Evolutionary conservation across 2,329 filamentous ascomycete species (phyloP).

Genomic region (Lomentospora prolificans): DNA sequence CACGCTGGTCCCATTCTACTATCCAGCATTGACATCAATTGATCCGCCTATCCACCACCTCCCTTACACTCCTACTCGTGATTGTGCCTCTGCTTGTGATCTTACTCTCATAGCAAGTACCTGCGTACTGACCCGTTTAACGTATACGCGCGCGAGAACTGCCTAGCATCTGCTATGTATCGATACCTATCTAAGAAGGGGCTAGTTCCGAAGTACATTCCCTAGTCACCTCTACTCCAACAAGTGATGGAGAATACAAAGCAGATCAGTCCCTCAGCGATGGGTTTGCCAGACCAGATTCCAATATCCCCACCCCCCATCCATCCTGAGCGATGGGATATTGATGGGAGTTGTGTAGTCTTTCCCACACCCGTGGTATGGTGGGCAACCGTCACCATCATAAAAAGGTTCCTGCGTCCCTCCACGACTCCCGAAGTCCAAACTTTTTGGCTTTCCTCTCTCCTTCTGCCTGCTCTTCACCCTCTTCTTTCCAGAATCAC

Average conservation of each 20-base stretch:
- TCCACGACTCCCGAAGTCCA: background rate
- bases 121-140: background rate
- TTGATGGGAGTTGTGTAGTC: background rate
- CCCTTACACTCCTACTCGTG: too few relatives aligned
- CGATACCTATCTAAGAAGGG: background rate
- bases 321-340: background rate
- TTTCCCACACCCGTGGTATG: background rate
- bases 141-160: background rate
- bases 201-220: background rate
- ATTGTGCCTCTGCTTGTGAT: too few relatives aligned
- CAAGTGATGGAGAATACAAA: too few relatives aligned
- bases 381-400: background rate
- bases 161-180: background rate
- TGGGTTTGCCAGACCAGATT: background rate
- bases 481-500: background rate
- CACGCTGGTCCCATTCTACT: background rate
- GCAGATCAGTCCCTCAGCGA: background rate
- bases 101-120: too few relatives aligned
- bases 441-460: background rate
- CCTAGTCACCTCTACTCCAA: background rate
- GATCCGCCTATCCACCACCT: background rate
- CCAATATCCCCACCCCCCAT: conserved; percentile 2
- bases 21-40: background rate
- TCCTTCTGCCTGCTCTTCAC: background rate
- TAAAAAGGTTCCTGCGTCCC: conserved; percentile 7